These are phyloP conservation scores for Eucalyptus curtisii DNA, from an alignment of 345 rosid species.

Conservation along the genomic window DNA sequence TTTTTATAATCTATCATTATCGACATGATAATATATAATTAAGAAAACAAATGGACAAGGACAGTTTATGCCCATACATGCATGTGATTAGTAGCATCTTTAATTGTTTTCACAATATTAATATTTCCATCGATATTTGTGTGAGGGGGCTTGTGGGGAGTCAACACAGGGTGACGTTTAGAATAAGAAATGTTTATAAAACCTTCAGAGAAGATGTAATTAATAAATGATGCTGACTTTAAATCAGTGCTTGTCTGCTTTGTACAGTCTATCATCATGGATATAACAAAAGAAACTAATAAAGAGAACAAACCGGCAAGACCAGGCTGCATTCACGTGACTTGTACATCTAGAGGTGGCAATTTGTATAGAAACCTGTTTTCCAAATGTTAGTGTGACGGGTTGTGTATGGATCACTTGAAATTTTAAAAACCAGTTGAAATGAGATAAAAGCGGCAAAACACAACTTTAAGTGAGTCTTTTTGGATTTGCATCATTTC, in stretches of 20 bases:
- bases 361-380: neutral
- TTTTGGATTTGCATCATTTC: neutral
- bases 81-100: neutral
- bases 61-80: neutral
- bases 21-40: accelerated
- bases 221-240: neutral
- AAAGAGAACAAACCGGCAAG: neutral
- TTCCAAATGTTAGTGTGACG: neutral
- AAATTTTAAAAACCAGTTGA: neutral
- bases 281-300: neutral
- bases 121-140: neutral
- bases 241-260: neutral
- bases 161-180: neutral
- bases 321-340: neutral
- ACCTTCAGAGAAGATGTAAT: neutral
- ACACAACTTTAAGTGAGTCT: neutral
- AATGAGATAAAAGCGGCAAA: neutral
- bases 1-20: neutral
- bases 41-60: neutral
- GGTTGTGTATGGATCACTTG: neutral
- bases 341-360: neutral
- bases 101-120: neutral
- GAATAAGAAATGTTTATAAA: neutral
- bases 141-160: neutral
- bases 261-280: neutral